Conservation (phyloP, 2,329 filamentous ascomycete species). For the Lasiodiplodia sp. region DNA sequence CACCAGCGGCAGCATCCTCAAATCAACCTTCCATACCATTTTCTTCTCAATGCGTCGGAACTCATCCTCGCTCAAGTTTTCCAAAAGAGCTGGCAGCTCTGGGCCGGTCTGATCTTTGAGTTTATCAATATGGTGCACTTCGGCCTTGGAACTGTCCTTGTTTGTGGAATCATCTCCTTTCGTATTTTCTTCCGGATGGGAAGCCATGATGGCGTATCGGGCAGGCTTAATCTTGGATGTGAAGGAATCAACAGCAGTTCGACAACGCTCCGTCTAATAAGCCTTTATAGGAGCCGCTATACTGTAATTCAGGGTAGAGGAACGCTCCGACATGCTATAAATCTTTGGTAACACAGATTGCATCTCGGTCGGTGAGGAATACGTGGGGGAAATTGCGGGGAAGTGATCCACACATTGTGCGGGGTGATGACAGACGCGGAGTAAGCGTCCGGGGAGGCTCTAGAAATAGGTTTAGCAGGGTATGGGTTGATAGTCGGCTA, state of each 20-base stretch:
- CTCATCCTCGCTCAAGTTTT: conserved; percentile 35
- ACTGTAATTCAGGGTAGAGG: not conserved
- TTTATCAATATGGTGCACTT: not conserved
- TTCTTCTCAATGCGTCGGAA: conserved; percentile 34
- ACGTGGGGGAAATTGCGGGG: not conserved
- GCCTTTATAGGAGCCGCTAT: not conserved
- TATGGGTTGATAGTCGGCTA: not conserved
- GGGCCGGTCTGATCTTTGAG: not conserved
- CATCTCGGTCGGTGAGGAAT: not conserved
- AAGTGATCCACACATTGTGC: not conserved
- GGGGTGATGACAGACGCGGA: not conserved
- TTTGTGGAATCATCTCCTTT: not conserved
- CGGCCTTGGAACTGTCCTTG: not conserved
- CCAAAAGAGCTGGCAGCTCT: not conserved
- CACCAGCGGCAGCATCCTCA: conserved; percentile 35
- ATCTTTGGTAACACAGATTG: not conserved
- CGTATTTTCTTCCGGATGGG: not conserved
- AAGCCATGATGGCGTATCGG: not conserved
- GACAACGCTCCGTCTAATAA: not conserved
- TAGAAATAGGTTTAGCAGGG: not conserved
- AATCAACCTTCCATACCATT: conserved; percentile 34
- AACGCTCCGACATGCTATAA: not conserved
- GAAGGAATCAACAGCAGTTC: not conserved
- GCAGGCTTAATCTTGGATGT: not conserved
- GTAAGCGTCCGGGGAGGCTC: not conserved